Evolutionary conservation across 768 basidiomycete species (phyloP), one percentile per base, ranked within the genome.

Genomic region (Phanerochaete carnosa): DNA sequence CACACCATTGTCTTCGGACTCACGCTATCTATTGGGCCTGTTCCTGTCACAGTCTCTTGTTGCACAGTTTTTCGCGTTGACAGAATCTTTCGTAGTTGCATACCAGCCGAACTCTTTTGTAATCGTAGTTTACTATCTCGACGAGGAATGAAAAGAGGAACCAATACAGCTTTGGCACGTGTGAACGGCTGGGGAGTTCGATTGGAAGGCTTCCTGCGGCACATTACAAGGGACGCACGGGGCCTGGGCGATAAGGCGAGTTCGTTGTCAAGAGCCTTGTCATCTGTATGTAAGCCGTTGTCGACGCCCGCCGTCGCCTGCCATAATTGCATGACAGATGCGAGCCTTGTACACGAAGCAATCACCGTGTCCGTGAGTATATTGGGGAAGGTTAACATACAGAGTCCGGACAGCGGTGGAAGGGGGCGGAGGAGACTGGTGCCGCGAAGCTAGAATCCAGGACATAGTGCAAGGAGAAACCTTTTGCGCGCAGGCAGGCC

Each of bases 21-120:
- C 58, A 39, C 62, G 53, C 56, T 62, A 62, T 62, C 61, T 62
- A 62, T 62, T 62, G 55, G 55, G 60, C 32, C n/a, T 52, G 35
- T 30, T 54, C 25, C 37, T 23, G 32, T n/a, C 46, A 55, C 59
- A 47, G 53, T 61, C 47, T 39, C 45, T 50, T 55, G 49, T 50
- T 26, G 49, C 49, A 50, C 26, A 30, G 22, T 28, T 35, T 30
- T 49, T 58, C 32, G 23, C 33, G 9, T 58, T 35, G 23, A 23
- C 54, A 8, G 29, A 52, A 33, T 58, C 57, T 58, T 35, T 58
- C 39, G 45, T 49, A 43, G 11, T 58, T 39, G 57, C 57, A 58
- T 58, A 58, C 46, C 57, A 58, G 11, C 16, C 39, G 39, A 43
- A 43, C 39, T 35, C 13, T 49, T 58, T 30, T 58, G 57, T 58